Conservation (phyloP, 2,329 filamentous ascomycete genomes). For the Cladosporium sp. region DNA sequence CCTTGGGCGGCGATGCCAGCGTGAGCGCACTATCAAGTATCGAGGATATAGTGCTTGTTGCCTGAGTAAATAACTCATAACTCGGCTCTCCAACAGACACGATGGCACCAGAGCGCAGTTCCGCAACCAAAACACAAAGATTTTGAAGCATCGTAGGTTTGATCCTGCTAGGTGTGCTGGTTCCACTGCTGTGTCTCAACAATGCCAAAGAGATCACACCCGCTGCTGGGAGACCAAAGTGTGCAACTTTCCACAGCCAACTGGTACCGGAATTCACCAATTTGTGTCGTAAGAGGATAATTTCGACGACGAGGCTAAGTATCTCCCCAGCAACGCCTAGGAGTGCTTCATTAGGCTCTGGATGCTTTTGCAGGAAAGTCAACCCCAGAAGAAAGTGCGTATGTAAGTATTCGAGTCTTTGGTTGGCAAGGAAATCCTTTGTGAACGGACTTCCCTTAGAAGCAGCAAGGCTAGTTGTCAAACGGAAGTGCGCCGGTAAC, state of each 20-base stretch:
- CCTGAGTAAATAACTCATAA: constrained; percentile 26
- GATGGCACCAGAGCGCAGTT: constrained; percentile 29
- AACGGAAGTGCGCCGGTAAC: constrained; percentile 24
- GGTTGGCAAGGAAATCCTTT: constrained; percentile 32
- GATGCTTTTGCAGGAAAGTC: constrained; percentile 19
- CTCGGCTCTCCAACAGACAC: constrained; percentile 28
- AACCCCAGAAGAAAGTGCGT: constrained; percentile 31
- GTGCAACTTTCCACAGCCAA: constrained; percentile 33
- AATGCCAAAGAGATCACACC: constrained; percentile 31
- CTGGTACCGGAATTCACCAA: constrained; percentile 33
- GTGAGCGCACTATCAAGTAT: constrained; percentile 18
- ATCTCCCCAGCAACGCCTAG: constrained; percentile 28
- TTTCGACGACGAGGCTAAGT: constrained; percentile 29
- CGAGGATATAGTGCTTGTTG: constrained; percentile 29
- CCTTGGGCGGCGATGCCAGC: not conserved
- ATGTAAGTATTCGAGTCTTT: constrained; percentile 32
- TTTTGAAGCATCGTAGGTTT: constrained; percentile 29
- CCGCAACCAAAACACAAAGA: constrained; percentile 30
- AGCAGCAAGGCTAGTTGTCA: not conserved
- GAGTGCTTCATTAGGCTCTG: constrained; percentile 24
- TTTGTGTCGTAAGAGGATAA: constrained; percentile 27
- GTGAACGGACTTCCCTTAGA: constrained; percentile 17
- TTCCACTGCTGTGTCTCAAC: constrained; percentile 14
- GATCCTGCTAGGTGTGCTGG: not conserved
- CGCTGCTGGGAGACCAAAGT: constrained; percentile 34